Conservation (phyloP, 1,284 basidiomycete genomes). For the Cutaneotrichosporon daszewskae region DNA sequence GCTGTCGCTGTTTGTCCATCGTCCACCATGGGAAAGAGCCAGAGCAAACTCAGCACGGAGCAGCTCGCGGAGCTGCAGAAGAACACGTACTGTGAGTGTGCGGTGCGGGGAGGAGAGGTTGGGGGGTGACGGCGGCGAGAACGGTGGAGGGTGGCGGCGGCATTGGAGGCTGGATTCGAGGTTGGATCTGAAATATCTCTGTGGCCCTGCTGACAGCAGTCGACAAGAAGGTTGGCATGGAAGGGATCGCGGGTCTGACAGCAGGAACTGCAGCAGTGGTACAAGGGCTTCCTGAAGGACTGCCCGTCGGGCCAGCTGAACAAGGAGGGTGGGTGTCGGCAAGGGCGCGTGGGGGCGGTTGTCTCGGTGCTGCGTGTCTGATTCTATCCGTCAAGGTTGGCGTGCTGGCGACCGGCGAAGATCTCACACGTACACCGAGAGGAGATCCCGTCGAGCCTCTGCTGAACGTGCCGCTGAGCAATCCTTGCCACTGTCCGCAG, state of each 20-base stretch:
- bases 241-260: slow-evolving; percentile 5
- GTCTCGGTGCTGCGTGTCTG: too few species aligned
- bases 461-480: too few species aligned
- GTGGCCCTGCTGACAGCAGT: slow-evolving; percentile 55
- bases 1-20: too few species aligned
- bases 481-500: too few species aligned
- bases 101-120: not conserved
- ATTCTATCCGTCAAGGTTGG: too few species aligned
- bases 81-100: slow-evolving; percentile 88
- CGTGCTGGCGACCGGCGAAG: too few species aligned
- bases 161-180: too few species aligned
- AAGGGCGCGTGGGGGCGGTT: not conserved
- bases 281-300: slow-evolving; percentile 98
- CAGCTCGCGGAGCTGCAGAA: slow-evolving; percentile 95
- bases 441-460: too few species aligned
- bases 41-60: slow-evolving; percentile 91
- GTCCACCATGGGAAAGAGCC: slow-evolving; percentile 81
- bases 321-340: slow-evolving; percentile 55
- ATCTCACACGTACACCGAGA: too few species aligned
- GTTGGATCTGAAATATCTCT: too few species aligned
- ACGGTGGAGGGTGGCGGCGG: too few species aligned
- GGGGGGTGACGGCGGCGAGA: not conserved
- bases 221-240: slow-evolving; percentile 93
- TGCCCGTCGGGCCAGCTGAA: slow-evolving; percentile 96
- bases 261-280: slow-evolving; percentile 96